Percentiles rank a stretch among this genome's conserved stretches.
These are phyloP conservation scores for Plasmopara viticola DNA, from an alignment of 352 stramenopile species.

Conservation along the genomic window DNA sequence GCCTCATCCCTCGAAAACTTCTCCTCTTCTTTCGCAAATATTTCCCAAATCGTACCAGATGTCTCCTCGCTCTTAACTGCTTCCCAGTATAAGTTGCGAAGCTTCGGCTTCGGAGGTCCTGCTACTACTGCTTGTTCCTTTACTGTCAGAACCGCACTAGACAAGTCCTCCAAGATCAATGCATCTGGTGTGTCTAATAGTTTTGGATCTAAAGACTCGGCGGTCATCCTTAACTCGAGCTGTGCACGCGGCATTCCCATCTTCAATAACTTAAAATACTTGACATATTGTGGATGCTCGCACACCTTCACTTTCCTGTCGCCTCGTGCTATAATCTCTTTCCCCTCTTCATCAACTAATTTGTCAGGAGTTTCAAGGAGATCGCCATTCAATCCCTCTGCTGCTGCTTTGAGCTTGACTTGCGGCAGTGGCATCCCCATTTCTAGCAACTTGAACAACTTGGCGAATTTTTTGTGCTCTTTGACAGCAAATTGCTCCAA, in stretches of 20 bases:
- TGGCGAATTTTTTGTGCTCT: conserved; percentile 64
- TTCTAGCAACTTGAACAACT: conserved; percentile 93
- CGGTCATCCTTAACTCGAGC: conserved; percentile 89
- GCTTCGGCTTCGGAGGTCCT: conserved; percentile 65
- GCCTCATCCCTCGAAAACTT: conserved; percentile 11
- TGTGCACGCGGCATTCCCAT: conserved; percentile 91
- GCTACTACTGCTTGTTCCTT: conserved; percentile 32
- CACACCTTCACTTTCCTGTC: conserved; percentile 39
- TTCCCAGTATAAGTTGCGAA: conserved; percentile 82
- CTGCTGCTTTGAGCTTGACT: conserved; percentile 84
- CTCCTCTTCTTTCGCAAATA: conserved; percentile 37
- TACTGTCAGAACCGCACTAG: conserved; percentile 11
- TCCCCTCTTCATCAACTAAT: conserved; percentile 46
- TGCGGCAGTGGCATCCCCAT: conserved; percentile 82
- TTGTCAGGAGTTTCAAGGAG: conserved; percentile 61
- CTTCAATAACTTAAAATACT: conserved; percentile 96
- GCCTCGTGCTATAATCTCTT: conserved; percentile 27
- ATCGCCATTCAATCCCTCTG: conserved; percentile 54
- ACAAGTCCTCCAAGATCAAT: conserved; percentile 50
- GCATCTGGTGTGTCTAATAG: conserved; percentile 84
- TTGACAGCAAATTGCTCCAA: conserved; percentile 36
- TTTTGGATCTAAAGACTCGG: conserved; percentile 86
- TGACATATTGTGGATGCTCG: conserved; percentile 86
- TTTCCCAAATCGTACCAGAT: conserved; percentile 70
- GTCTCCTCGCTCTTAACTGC: conserved; percentile 54